Evolutionary conservation across 805 yeast genomes (phyloP), one percentile per base, ranked within the genome.

Genomic region (Maudiozyma turicensis): DNA sequence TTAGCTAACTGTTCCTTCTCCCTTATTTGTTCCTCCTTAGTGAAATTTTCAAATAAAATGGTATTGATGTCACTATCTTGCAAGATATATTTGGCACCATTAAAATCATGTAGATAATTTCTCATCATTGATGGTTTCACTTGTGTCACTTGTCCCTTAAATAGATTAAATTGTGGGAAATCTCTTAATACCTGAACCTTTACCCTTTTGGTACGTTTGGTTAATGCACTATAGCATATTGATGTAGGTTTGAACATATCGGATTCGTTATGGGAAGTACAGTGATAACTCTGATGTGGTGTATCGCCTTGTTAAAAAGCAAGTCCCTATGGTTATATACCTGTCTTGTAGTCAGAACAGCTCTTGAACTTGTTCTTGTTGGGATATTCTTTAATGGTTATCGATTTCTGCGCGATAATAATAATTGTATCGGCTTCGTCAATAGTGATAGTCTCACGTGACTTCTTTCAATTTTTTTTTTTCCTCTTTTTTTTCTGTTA

Each of bases 91-190:
- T 78, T 75, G 3, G 96, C 96, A 42, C 87, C 85, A 58, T 86
- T 82, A 52, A 71, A 58, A 41, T 78, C 77, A 58, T 87, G 87
- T 49, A 89, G 74, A 57, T 70, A 77, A 67, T 86, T 86, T 61
- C 91, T 78, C 96, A 89, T 89, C 53, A 78, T 72, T 26, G 88
- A 85, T 32, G 95, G 89, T 53, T 79, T 75, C 15, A 89, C 96
- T 35, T 76, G 71, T 31, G 84, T 73, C 42, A 89, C 74, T 68
- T 89, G 84, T 35, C 96, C 96, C 52, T 69, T 71, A 26, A 34
- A 49, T 11, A 69, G 69, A 20, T 95, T 95, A 49, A 82, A 66
- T 11, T 74, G 75, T 32, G 80, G 77, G 60, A 79, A 75, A 58
- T 86, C 86, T 58, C 72, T 75, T 51, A 86, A 71, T n/a, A 88